Base-by-base conservation (phyloP, 805 yeast species). In the Yamadazyma sp. region DNA sequence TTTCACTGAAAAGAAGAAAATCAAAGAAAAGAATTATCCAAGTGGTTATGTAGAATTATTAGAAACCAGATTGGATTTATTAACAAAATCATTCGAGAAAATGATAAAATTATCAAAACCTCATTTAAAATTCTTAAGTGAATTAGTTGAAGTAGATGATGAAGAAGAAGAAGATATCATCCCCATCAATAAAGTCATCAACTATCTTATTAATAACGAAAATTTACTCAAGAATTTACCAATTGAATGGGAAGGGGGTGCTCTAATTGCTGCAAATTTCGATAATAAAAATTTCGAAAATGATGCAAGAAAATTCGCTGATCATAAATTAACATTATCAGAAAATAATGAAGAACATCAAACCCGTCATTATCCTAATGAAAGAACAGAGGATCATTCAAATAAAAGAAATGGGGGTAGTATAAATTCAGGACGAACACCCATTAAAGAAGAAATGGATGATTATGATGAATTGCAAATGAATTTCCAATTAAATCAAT, bases 31-130 rank as follows among this genome's bases (percentile, higher is more conserved):
- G 50, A 59, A 62, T 18, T 78, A 76, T 42, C 79, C 84, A 2
- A 54, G 58, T 27, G 82, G 81, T 5, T 79, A 80, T 43, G 81
- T 79, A 8, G 86, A 80, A 45, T 55, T 80, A 35, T 57, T 80
- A 23, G 85, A 80, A 44, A 74, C 79, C 18, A 53, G 85, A 30
- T 53, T 77, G 24, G 75, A 70, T 30, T 55, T 80, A 27, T 57
- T 80, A 15, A 70, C 76, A 31, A 67, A 67, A 44, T 60, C 78
- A 1, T 52, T 80, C 30, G 70, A 76, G 37, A 70, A 69, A 36
- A 46, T 66, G 27, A 50, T 66, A 13, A 45, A 45, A 16, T 32
- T 62, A 37, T 47, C 64, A 7, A 51, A 39, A 29, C 56, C 56
- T 7, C 61, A 63, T 39, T 48, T 65, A 22, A 48, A 50, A 3